phyloP scores from a whole-genome alignment of 805 yeast species.

The Tetrapisispora pingtungensis region DNA sequence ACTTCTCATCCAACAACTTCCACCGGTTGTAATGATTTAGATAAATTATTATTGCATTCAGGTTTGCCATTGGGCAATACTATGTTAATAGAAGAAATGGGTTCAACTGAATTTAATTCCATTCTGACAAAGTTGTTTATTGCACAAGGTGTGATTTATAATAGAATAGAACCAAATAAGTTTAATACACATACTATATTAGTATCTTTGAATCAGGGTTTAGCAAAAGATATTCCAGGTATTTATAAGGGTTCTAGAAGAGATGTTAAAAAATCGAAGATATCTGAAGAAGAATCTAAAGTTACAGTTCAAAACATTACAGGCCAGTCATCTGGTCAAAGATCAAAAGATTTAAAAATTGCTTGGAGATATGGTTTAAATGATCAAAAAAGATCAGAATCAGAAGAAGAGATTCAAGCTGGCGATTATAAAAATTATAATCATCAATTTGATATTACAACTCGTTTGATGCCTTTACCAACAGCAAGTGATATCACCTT shows the following conservation, averaged over 20 bases:
- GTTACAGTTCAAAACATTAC: conserved; percentile 59
- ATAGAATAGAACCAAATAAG: conserved; percentile 33
- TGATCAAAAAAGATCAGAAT: conserved; percentile 18
- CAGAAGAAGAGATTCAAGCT: conserved; percentile 12
- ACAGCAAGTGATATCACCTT: conserved; percentile 49
- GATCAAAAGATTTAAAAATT: conserved; percentile 53
- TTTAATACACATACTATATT: conserved; percentile 53
- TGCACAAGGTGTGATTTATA: conserved; percentile 67
- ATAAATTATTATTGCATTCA: conserved; percentile 62
- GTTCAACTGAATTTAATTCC: conserved; percentile 79
- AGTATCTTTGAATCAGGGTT: conserved; percentile 45
- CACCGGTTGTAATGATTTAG: conserved; percentile 71
- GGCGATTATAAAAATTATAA: conserved; percentile 43
- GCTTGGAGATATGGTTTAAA: conserved; percentile 86
- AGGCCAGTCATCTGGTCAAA: conserved; percentile 24
- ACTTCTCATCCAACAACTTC: conserved; percentile 71
- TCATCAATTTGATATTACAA: conserved; percentile 68
- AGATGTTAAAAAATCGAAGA: conserved; percentile 52
- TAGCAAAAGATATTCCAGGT: conserved; percentile 72
- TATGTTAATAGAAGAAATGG: conserved; percentile 67
- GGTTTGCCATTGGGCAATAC: conserved; percentile 78
- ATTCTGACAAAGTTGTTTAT: conserved; percentile 60
- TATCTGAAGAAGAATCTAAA: conserved; percentile 48
- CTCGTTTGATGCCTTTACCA: conserved; percentile 58
- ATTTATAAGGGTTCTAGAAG: conserved; percentile 57